Base-by-base conservation (phyloP, 208 protist genomes). In the Borovskyia barvae region DNA sequence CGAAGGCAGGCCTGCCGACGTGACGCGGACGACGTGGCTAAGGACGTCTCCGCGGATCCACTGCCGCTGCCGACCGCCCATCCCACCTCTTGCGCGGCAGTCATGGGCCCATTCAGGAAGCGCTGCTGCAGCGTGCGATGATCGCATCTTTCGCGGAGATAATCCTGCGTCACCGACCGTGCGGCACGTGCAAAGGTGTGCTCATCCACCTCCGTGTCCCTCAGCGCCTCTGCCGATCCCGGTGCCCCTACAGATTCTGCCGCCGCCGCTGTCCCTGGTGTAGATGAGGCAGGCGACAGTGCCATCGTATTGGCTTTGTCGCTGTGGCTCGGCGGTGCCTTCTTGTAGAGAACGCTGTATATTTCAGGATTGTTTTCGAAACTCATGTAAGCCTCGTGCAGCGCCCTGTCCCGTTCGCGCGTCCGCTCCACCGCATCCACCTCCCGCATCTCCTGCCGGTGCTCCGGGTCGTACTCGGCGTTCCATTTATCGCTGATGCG, bases 11-110 rank as follows among this genome's bases (percentile, higher is more conserved):
- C 43, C 35, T 19, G 60, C 37, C 2, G 53, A 43, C 8, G 22
- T 29, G 36, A 11, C 20, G 28, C 35, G 2, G 26, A 41, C 4
- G 52, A 37, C 3, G 47, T 17, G 5, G 30, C 36, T 3, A 25
- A 0, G 14, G 30, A 19, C 26, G 54, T 64, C 47, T 29, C 52
- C 56, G 40, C 22, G 9, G 33, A 37, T 2, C 7, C 3, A 15
- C 6, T 37, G 20, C 15, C 15, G 8, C 20, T 24, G 33, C 35
- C 33, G 20, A 68, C 57, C 1, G 45, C 28, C 80, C 83, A 90
- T 2, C 83, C 83, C 11, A 90, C 55, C 2, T 54, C 63, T 63
- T 86, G 78, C n/a, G 73, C 45, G 5, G 76, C 28, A 19, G 83
- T 90, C 29, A 66, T 48, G 3, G 83, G 78, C 1, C 71, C 76